Percentiles rank a stretch among this genome's conserved stretches.
Conservation (phyloP, 2,329 filamentous ascomycete species). For the Colletotrichum sp. region DNA sequence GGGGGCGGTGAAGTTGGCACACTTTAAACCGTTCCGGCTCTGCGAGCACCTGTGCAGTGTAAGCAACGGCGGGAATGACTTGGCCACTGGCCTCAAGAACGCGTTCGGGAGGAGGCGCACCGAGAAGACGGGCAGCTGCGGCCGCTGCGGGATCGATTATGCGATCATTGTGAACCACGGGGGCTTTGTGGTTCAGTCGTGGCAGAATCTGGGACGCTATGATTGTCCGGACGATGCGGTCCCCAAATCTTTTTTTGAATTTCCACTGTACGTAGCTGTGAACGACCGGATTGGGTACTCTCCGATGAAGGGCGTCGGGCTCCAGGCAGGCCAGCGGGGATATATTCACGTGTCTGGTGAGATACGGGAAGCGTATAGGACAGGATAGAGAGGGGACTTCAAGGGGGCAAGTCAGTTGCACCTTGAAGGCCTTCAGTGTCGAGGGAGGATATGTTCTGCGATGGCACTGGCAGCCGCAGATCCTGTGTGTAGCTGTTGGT, state of each 20-base stretch:
- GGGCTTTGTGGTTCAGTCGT: neutral
- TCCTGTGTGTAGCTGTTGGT: too few species aligned
- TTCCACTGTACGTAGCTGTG: neutral
- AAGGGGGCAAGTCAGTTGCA: too few species aligned
- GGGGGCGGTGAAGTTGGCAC: neutral
- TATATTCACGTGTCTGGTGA: neutral
- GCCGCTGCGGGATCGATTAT: neutral
- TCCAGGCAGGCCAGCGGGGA: fast-evolving
- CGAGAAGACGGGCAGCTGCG: neutral
- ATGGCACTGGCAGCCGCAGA: too few species aligned
- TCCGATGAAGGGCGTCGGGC: neutral
- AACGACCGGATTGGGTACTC: neutral
- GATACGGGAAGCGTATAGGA: fast-evolving
- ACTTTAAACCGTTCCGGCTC: neutral
- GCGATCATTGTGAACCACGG: neutral
- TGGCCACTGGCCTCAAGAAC: fast-evolving
- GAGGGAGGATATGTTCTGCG: too few species aligned
- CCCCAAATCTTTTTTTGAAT: neutral
- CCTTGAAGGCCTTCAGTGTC: too few species aligned
- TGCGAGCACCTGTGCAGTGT: neutral
- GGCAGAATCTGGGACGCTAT: neutral
- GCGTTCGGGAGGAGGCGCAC: neutral
- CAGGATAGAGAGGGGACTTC: neutral
- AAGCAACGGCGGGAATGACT: neutral
- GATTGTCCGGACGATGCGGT: neutral